Base-by-base conservation (phyloP, 2,329 filamentous ascomycete genomes). In the Amauroascus verrucosus region DNA sequence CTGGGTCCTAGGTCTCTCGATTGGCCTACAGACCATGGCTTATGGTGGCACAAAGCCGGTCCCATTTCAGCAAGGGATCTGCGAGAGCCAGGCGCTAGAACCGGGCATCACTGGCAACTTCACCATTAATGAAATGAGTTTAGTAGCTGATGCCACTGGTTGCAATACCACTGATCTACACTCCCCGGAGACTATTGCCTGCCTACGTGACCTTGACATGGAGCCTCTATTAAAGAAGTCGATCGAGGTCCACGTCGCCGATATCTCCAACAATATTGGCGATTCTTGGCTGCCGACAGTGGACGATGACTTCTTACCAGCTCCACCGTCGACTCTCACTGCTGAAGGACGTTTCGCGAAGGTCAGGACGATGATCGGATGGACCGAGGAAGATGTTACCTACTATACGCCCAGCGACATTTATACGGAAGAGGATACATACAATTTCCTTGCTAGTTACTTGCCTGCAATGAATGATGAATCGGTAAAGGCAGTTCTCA, bases 71-170 rank as follows among this genome's bases (percentile, higher is more conserved):
- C 69, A 69, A 48, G 73, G 63, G 4, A 76, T 77, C 35, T 71
- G 70, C 49, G 64, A 77, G 56, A 75, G 70, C 55, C 74, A 76
- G 55, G 69, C 71, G 1, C 69, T 79, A 1, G 78, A 80, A 60
- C 75, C 74, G 1, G 76, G 75, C 2, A 76, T 75, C 54, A 70
- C 70, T 3, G 69, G 70, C 0, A 75, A 73, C 55, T 75, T 76
- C 58, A 76, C 73, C 4, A 68, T 70, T 46, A 63, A 76, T 50
- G 75, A 75, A 7, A 75, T 77, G 67, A 57, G 62, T 8, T 65
- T 64, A 1, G 55, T 79, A 24, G 70, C 71, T 2, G 64, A 72
- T 18, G 59, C 66, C 6, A 66, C 74, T 2, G 70, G 68, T 1
- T 79, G 77, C 63, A 72, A 72, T 60, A 60, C 58, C 0, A 62